Base-by-base conservation (phyloP, 2,329 filamentous ascomycete genomes). In the Sporothrix schenckii region DNA sequence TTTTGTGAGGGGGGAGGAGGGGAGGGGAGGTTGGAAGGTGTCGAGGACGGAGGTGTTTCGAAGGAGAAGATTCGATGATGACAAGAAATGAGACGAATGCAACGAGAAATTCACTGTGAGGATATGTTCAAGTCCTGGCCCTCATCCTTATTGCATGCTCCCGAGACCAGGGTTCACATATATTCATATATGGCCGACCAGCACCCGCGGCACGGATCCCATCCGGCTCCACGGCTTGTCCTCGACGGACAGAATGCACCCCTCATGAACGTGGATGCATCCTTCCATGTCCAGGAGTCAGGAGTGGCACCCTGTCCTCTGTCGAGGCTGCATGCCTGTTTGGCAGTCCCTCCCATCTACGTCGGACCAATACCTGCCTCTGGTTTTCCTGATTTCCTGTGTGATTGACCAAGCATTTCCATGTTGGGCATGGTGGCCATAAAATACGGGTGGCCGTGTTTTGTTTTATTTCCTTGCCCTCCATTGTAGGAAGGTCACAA, bases 281-380 rank as follows among this genome's bases (percentile, higher is more conserved):
- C 34, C 53, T 19, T 58, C 53, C 53, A 30, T 30, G 27, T 30
- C 27, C 27, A 30, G 4, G 27, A 30, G 27, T 30, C 27, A 27
- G 53, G 27, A 58, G 34, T 58, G 24, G 7, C 16, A 58, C 53
- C 53, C 27, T 58, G 13, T 7, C 19, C 9, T 13, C 53, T 58
- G 27, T 19, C 54, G 19, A 9, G 34, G 3, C 14, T 58, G 27
- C 54, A 58, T 58, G 7, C 14, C 34, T 58, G 53, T 19, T 39
- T 58, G 27, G 14, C 54, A 39, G 39, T 58, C 27, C 27, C 13
- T 11, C 3, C 14, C 30, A n/a, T 58, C 27, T 19, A 16, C 16
- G 19, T 58, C 54, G 54, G 54, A 58, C 54, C 54, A 58, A 58
- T 58, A 13, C 6, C 54, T 58, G 54, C 54, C 54, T 58, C 39